Conservation (phyloP, 2,329 filamentous ascomycete genomes). For the Simplicillium aogashimaense region DNA sequence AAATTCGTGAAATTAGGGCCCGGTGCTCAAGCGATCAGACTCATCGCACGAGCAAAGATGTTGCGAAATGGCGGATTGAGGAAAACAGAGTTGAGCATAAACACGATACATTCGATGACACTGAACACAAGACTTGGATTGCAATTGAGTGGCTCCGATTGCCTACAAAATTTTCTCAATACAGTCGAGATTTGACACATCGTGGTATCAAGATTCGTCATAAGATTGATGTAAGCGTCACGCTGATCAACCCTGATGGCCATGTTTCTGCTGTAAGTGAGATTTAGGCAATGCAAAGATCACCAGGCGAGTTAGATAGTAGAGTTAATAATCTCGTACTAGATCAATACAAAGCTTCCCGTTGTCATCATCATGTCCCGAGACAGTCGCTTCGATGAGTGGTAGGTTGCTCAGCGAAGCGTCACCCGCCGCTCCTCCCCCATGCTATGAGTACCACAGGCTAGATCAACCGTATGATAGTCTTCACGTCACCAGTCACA, state of each 20-base stretch:
- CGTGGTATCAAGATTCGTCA: conserved; percentile 87
- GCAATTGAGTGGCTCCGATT: conserved; percentile 56
- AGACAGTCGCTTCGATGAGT: conserved; percentile 75
- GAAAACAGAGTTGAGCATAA: conserved; percentile 52
- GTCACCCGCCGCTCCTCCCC: conserved; percentile 67
- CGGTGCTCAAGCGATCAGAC: conserved; percentile 33
- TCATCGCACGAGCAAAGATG: conserved; percentile 54
- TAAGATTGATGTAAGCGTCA: conserved; percentile 84
- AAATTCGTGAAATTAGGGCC: conserved; percentile 60
- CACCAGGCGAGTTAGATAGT: no score
- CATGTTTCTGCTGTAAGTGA: conserved; percentile 73
- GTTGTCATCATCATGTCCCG: conserved; percentile 94
- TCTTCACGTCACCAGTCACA: conserved; percentile 70
- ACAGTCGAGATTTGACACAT: conserved; percentile 81
- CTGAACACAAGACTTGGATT: conserved; percentile 55
- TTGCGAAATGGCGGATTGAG: conserved; percentile 48
- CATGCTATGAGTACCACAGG: conserved; percentile 81
- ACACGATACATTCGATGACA: conserved; percentile 59
- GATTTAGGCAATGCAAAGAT: neutral
- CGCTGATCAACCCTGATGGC: conserved; percentile 88
- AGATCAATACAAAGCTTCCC: conserved; percentile 82
- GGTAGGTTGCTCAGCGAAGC: conserved; percentile 63
- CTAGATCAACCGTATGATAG: conserved; percentile 88
- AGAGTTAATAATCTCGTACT: conserved; percentile 7
- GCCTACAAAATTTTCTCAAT: conserved; percentile 71